A percentile compares a stretch with the other conserved stretches of the same genome.
Evolutionary conservation across 257 asterid species (phyloP).

Genomic region (Fraxinus americana): DNA sequence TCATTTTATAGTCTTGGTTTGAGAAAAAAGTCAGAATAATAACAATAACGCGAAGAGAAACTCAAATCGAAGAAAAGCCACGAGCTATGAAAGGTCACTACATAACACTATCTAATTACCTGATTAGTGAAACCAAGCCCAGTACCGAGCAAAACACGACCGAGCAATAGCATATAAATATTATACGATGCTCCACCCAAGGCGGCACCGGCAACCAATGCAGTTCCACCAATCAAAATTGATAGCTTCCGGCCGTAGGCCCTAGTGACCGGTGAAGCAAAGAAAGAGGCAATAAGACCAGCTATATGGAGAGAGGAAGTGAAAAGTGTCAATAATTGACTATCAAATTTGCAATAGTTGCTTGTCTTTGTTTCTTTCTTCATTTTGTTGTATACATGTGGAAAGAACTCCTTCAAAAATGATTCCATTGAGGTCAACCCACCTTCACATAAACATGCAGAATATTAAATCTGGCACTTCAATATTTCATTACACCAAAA

Average conservation of each 20-base stretch:
- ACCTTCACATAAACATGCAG: constrained; percentile 32
- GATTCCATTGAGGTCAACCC: constrained; percentile 61
- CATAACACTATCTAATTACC: constrained; percentile 26
- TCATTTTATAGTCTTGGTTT: too few relatives aligned
- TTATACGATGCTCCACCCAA: constrained; percentile 52
- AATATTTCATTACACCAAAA: neutral
- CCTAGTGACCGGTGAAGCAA: constrained; percentile 52
- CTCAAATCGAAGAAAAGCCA: too few relatives aligned
- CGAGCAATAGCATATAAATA: constrained; percentile 47
- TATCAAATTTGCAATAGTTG: constrained; percentile 61
- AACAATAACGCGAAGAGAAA: too few relatives aligned
- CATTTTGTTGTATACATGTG: constrained; percentile 38
- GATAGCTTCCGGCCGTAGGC: constrained; percentile 50
- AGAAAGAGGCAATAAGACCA: constrained; percentile 48
- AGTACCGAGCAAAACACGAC: constrained; percentile 52
- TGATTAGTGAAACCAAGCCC: constrained; percentile 69
- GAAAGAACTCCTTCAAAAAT: constrained; percentile 55
- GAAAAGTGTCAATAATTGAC: constrained; percentile 46
- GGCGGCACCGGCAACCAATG: constrained; percentile 47
- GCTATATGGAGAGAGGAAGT: constrained; percentile 55
- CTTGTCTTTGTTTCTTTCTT: constrained; percentile 29
- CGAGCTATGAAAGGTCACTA: neutral
- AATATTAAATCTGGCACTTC: neutral
- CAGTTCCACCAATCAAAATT: constrained; percentile 44
- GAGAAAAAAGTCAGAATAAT: too few relatives aligned